These are phyloP conservation scores for Metroxylon sagu DNA, from an alignment of 176 grass and related monocot genomes.

Conservation along the genomic window DNA sequence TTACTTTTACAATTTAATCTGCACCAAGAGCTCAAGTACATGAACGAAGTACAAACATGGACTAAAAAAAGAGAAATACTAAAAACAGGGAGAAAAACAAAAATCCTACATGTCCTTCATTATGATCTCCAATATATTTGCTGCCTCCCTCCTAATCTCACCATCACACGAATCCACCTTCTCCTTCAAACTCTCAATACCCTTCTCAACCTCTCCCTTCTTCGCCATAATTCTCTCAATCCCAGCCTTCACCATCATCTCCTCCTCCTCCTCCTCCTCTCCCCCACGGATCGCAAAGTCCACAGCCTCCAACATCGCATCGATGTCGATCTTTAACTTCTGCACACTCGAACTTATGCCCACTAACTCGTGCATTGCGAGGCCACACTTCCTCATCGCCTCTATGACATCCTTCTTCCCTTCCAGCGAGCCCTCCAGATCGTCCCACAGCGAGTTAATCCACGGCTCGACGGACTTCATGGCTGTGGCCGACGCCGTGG, in stretches of 20 bases:
- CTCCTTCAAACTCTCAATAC: neutral
- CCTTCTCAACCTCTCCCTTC: neutral
- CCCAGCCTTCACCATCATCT: neutral
- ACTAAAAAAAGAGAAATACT: too few relatives aligned
- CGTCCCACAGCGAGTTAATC: neutral
- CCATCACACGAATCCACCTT: neutral
- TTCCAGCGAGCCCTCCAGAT: neutral
- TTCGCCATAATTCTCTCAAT: neutral
- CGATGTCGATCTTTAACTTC: neutral
- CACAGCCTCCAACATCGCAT: neutral
- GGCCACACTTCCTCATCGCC: neutral
- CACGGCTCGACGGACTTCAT: neutral
- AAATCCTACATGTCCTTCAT: too few relatives aligned
- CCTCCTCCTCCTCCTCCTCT: neutral
- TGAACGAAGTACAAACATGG: too few relatives aligned
- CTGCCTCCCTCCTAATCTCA: neutral
- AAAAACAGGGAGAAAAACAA: too few relatives aligned
- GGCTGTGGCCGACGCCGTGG: neutral
- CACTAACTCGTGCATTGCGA: neutral
- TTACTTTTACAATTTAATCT: too few relatives aligned
- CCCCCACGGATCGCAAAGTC: neutral
- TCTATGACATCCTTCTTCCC: neutral
- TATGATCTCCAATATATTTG: neutral
- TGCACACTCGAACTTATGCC: neutral
- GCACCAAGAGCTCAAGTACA: too few relatives aligned